Conservation (phyloP, 163 green algal genomes). For the Scenedesmus sp. region DNA sequence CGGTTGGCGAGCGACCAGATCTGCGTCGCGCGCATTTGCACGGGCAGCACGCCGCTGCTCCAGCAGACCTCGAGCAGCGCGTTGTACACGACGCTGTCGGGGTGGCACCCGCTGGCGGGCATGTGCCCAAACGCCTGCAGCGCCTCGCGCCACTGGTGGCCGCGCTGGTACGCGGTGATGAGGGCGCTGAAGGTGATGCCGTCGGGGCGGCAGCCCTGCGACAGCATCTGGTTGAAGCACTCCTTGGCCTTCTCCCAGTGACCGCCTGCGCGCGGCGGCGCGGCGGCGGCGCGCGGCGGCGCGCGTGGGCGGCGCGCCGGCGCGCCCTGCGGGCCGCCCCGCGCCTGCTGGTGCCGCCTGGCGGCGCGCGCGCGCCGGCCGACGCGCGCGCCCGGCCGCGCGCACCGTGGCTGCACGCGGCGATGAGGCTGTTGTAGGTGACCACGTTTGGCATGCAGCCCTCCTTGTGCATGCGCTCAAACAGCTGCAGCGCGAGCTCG, state of each 20-base stretch:
- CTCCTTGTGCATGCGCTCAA: constrained; percentile 59
- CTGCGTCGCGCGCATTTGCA: constrained; percentile 61
- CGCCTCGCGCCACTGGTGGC: constrained; percentile 80
- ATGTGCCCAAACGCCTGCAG: constrained; percentile 57
- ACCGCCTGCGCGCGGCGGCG: constrained; percentile 49
- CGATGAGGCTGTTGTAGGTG: constrained; percentile 91
- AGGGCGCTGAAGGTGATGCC: constrained; percentile 80
- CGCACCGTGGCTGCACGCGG: constrained; percentile 80
- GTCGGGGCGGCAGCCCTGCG: constrained; percentile 80
- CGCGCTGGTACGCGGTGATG: constrained; percentile 74
- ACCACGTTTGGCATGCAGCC: constrained; percentile 84
- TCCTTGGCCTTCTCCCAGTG: constrained; percentile 81
- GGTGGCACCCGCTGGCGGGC: constrained; percentile 64
- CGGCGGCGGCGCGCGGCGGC: neutral
- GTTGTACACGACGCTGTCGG: constrained; percentile 81
- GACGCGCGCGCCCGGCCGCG: too few relatives aligned
- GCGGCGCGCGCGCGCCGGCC: too few relatives aligned
- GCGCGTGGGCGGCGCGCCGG: too few relatives aligned
- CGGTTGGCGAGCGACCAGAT: constrained; percentile 67
- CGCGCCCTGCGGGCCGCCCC: too few relatives aligned
- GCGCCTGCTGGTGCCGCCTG: too few relatives aligned
- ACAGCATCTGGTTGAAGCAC: constrained; percentile 82
- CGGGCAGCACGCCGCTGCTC: constrained; percentile 66
- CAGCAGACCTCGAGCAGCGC: constrained; percentile 76
- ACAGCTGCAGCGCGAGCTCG: constrained; percentile 83